These are phyloP conservation scores for Termitomyces sp. DNA, from an alignment of 1,284 basidiomycete species.

Conservation along the genomic window DNA sequence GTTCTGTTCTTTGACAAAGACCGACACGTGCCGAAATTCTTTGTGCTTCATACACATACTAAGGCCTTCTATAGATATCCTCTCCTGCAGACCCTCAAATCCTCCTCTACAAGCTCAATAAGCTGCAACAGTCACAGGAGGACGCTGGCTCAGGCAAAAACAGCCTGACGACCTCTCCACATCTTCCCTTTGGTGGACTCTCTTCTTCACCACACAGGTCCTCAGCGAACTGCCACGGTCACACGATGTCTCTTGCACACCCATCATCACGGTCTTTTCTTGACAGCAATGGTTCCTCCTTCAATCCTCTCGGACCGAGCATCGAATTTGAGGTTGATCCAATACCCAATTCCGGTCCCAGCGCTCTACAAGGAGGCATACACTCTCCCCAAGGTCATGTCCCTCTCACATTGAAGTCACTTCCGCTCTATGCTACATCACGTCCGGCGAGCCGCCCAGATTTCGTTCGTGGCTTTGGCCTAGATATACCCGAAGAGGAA, in stretches of 20 bases:
- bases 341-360: slow-evolving; percentile 19
- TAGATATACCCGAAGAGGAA: slow-evolving; percentile 64
- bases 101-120: slow-evolving; percentile 75
- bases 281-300: slow-evolving; percentile 28
- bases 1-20: slow-evolving; percentile 24
- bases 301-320: slow-evolving; percentile 58
- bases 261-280: slow-evolving; percentile 38
- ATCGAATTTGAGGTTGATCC: slow-evolving; percentile 30
- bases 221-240: slow-evolving; percentile 54
- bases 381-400: slow-evolving; percentile 59
- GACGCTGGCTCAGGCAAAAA: slow-evolving; percentile 39
- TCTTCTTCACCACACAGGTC: slow-evolving; percentile 49
- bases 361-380: slow-evolving; percentile 28
- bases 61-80: slow-evolving; percentile 54
- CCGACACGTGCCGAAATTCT: slow-evolving; percentile 21
- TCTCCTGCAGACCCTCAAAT: slow-evolving; percentile 79
- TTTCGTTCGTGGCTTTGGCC: slow-evolving; percentile 70
- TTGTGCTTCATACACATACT: slow-evolving; percentile 16
- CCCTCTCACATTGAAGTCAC: slow-evolving; percentile 41
- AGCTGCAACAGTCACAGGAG: slow-evolving; percentile 66
- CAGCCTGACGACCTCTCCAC: slow-evolving; percentile 60
- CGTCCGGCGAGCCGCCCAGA: slow-evolving; percentile 59
- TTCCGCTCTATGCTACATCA: slow-evolving; percentile 40
- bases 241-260: slow-evolving; percentile 66
- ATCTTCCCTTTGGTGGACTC: slow-evolving; percentile 45